phyloP scores from a whole-genome alignment of 345 rosid genomes.

The Eucalyptus sideroxylon region DNA sequence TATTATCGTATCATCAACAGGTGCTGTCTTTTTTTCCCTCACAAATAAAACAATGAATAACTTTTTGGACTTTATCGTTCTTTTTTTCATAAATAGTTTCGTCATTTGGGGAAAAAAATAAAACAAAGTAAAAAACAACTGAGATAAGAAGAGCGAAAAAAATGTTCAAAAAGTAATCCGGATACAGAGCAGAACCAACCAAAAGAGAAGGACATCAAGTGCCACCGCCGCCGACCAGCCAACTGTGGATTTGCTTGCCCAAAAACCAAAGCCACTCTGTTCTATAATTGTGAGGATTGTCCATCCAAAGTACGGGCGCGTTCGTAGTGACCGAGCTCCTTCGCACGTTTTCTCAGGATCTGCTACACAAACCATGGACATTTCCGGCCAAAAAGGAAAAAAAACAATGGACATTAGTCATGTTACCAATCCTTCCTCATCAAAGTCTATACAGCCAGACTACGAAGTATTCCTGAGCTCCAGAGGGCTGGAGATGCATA shows the following conservation, averaged over 20 bases:
- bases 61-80: not conserved
- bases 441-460: accelerated
- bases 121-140: not conserved
- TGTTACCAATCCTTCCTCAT: accelerated
- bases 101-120: not conserved
- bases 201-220: not conserved
- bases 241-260: accelerated
- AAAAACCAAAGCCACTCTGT: not conserved
- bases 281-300: too few species aligned
- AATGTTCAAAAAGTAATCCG: not conserved
- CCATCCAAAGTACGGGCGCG: too few species aligned
- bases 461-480: not conserved
- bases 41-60: not conserved
- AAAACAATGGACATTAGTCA: too few species aligned
- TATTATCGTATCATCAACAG: accelerated
- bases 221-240: not conserved
- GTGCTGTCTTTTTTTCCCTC: accelerated
- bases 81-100: too few species aligned
- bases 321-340: too few species aligned
- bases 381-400: accelerated
- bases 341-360: too few species aligned
- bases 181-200: not conserved
- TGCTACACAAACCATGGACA: too few species aligned
- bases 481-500: not conserved
- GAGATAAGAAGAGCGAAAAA: not conserved